Base-by-base conservation (phyloP, 176 grass and related monocot species). In the Oryza officinalis region DNA sequence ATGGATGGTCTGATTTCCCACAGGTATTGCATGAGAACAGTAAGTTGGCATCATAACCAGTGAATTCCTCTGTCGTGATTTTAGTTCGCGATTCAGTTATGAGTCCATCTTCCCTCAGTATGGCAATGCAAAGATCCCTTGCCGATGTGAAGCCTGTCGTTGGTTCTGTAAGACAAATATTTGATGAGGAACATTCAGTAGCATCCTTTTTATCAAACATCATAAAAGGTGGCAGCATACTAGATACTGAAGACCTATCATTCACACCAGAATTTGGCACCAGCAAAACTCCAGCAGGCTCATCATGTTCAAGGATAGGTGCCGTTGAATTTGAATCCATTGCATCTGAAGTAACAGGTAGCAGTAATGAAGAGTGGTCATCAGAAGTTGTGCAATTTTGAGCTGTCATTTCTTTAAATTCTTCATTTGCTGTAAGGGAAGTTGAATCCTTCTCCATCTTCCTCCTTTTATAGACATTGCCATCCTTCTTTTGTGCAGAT, bases 71-170 rank as follows among this genome's bases (percentile, higher is more conserved):
- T 68, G 37, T 64, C 73, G 63, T 71, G 75, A 80, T 68, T 71
- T 28, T 85, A 41, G 81, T 76, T 67, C 63, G 45, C 37, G 70
- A 61, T 76, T 76, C 65, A 66, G 78, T 85, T 84, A 94, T 79
- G 35, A 92, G 63, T 73, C 88, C 88, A 89, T 90, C 35, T 78
- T 86, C 69, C 54, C 70, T 95, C 69, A 99, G 81, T 71, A 89
- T 88, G 49, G 85, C 89, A 54, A 94, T 88, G 85, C 96, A 99
- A 43, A 99, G 45, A 69, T 99, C 87, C 84, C 83, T 96, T 83
- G 84, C 65, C 69, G 90, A 94, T 43, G 37, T 49, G 74, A 83
- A 59, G 27, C 92, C 85, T 22, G 41, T 22, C 26, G 65, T 73
- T 57, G 27, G 63, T 81, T 92, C 84, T 72, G 61, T 67, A 88